Percentiles rank a stretch among this genome's conserved stretches.
These are phyloP conservation scores for Aureobasidium pullulans DNA, from an alignment of 2,329 filamentous ascomycete genomes.

Conservation along the genomic window DNA sequence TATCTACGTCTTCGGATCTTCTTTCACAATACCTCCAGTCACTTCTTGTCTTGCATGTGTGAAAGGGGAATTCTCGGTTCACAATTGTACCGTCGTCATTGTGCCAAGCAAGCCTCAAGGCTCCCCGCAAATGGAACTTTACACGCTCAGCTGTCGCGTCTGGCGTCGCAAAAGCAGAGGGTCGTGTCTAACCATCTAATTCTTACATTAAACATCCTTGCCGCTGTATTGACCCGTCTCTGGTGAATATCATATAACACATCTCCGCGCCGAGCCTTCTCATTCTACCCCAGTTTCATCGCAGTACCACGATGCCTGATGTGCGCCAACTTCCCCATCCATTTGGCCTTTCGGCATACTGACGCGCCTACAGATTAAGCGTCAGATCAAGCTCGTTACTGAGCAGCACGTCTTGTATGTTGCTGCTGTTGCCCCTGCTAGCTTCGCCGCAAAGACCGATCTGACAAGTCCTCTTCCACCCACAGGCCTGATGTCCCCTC, in stretches of 20 bases:
- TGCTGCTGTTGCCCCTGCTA: background rate
- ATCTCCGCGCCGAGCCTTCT: background rate
- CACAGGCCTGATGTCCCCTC: constrained; percentile 57
- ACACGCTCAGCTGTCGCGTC: constrained; percentile 6
- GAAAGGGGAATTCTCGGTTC: background rate
- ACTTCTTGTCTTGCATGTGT: background rate
- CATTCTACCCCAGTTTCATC: background rate
- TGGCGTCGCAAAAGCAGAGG: constrained; percentile 1
- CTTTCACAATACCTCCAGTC: background rate
- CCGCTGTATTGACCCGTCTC: background rate
- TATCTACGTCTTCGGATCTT: constrained; percentile 8
- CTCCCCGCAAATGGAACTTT: constrained; percentile 1
- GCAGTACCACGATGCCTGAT: constrained; percentile 28
- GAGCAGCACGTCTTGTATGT: constrained; percentile 83
- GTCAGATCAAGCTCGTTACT: constrained; percentile 86
- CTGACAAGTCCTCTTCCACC: background rate
- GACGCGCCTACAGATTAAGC: constrained; percentile 55
- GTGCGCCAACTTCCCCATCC: constrained; percentile 21
- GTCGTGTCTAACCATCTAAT: background rate
- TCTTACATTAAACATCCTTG: background rate
- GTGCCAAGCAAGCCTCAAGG: background rate
- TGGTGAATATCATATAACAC: background rate
- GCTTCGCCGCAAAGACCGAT: background rate
- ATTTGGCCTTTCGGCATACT: constrained; percentile 4
- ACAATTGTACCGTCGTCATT: background rate